Conservation (phyloP, 345 rosid species). For the Chamaenerion angustifolium region DNA sequence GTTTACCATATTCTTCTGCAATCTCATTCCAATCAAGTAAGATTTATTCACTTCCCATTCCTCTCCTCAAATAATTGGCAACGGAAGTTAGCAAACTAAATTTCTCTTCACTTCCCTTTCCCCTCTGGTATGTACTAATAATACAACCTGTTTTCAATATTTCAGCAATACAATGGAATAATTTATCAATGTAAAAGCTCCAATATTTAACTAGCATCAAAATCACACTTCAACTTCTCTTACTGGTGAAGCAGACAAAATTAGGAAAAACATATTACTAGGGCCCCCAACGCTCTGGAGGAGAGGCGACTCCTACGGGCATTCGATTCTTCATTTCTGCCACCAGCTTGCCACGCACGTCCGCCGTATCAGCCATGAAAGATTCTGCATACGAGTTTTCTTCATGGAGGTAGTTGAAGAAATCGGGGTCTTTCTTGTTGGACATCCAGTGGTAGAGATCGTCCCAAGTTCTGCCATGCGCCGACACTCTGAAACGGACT, state of each 20-base stretch:
- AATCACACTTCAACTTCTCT: background rate
- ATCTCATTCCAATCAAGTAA: slow-evolving; percentile 84
- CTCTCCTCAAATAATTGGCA: slow-evolving; percentile 14
- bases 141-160: slow-evolving; percentile 5
- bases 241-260: background rate
- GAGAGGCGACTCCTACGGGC: slow-evolving; percentile 45
- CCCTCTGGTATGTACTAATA: slow-evolving; percentile 65
- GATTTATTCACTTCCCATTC: slow-evolving; percentile 40
- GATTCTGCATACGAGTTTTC: no score
- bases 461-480: slow-evolving; percentile 47
- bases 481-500: slow-evolving; percentile 35
- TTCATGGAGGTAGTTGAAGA: no score
- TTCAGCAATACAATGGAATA: no score
- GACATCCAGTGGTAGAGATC: slow-evolving; percentile 88
- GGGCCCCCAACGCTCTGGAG: slow-evolving; percentile 78
- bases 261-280: slow-evolving; percentile 33
- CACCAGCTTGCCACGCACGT: slow-evolving; percentile 22
- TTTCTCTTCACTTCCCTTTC: slow-evolving; percentile 27
- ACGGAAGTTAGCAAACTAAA: slow-evolving; percentile 26
- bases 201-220: no score
- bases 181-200: no score
- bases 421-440: no score
- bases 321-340: slow-evolving; percentile 55
- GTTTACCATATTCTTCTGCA: slow-evolving; percentile 61
- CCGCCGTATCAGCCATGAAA: no score